Evolutionary conservation across 2,329 filamentous ascomycete species (phyloP), one percentile per base, ranked within the genome.

Genomic region (Aspergillus uvarum): DNA sequence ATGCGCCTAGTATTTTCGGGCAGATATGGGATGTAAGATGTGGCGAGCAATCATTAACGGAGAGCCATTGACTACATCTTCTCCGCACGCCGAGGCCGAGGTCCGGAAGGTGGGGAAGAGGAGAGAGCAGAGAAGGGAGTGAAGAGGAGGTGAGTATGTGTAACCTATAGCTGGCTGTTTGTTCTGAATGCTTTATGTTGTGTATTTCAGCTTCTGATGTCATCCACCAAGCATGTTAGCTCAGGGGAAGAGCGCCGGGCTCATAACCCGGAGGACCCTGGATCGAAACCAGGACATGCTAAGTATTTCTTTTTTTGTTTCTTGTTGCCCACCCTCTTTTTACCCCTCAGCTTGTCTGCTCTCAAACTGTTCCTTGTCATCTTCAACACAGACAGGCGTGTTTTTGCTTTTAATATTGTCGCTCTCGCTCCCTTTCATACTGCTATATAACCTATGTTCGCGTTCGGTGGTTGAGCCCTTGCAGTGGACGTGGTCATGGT

Each of bases 231-330:
- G 74, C 75, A 76, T 75, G 71, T 73, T 77, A 74, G 73, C 73
- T 76, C 75, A 78, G 76, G 67, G 76, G 76, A 76, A 78, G 75
- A 76, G 76, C 76, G 76, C 76, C 75, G 76, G 76, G 76, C 76
- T 78, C 76, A 79, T 79, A 78, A 79, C 76, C 76, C 76, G 75
- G 74, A 77, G 74, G 61, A 51, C 62, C 62, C 62, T 64, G 59
- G 62, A 64, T 64, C 62, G 62, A 64, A 64, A 64, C 62, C 59
- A 64, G 62, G 62, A 64, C 62, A 64, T 64, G 62, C 62, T 64
- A 63, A 7, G 5, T 0, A 10, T 44, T 44, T 44, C 6, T 19
- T 44, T 44, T 44, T 44, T 22, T 16, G 3, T 14, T 19, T 19
- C 3, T 19, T 42, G n/a, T 11, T 35, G 12, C 14, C 32, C 14